Evolutionary conservation across 257 asterid genomes (phyloP), one percentile per base, ranked within the genome.

Genomic region (Ajuga chamaepitys): DNA sequence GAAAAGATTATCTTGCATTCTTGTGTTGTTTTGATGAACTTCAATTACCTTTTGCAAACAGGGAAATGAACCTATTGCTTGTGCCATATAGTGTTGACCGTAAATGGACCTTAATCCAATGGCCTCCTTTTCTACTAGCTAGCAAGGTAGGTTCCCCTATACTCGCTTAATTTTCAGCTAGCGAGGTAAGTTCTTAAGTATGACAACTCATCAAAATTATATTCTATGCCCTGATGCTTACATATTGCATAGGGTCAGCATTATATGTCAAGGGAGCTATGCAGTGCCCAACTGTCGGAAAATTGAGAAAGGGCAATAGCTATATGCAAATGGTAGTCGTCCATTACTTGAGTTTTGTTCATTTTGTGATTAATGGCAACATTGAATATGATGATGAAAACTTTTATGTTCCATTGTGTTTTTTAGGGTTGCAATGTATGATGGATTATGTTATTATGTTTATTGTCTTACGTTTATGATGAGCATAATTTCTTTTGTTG

Each of bases 181-280:
- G n/a, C n/a, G n/a, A n/a, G n/a, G n/a, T n/a, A n/a, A n/a, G n/a
- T n/a, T n/a, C n/a, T n/a, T n/a, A n/a, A n/a, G n/a, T n/a, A n/a
- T n/a, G n/a, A n/a, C n/a, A n/a, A n/a, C n/a, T n/a, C n/a, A n/a
- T n/a, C n/a, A n/a, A n/a, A n/a, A n/a, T n/a, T n/a, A n/a, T n/a
- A n/a, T n/a, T n/a, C n/a, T n/a, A n/a, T n/a, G n/a, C n/a, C n/a
- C n/a, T 71, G 64, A 42, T 59, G 20, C 9, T 3, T 80, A 56
- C 97, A 94, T 97, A 90, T 85, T 94, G 99, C 88, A 94, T 94
- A 60, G 99, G 99, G 67, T 94, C 99, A 11, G 99, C 97, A 74
- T 94, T 94, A 74, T 90, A 94, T 72, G 56, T 74, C n/a, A 90
- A 94, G 81, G 99, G 97, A 68, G 88, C 91, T 64, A 94, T 94